Evolutionary conservation across 106 monocot species (phyloP).

Genomic region (Dendrobium chrysotoxum): DNA sequence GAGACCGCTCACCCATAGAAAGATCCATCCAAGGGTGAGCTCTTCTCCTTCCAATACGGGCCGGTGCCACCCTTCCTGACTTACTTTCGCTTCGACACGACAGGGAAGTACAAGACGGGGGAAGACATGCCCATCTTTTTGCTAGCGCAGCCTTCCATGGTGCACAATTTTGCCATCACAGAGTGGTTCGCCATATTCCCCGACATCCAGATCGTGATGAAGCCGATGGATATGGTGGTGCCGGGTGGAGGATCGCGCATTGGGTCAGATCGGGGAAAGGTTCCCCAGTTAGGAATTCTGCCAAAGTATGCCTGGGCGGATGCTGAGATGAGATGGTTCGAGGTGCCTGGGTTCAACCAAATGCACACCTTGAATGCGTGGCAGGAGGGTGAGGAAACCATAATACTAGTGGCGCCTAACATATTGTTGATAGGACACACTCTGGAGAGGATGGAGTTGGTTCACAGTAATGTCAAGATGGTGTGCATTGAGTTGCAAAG

Average conservation of each 20-base stretch:
- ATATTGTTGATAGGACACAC: slow-evolving; percentile 66
- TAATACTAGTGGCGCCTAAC: slow-evolving; percentile 78
- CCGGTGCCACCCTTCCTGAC: slow-evolving; percentile 55
- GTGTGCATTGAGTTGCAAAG: slow-evolving; percentile 54
- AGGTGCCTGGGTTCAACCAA: slow-evolving; percentile 81
- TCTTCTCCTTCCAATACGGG: slow-evolving; percentile 59
- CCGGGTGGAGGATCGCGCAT: slow-evolving; percentile 39
- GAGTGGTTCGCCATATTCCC: slow-evolving; percentile 47
- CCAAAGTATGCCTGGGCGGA: slow-evolving; percentile 60
- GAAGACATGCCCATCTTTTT: slow-evolving; percentile 73
- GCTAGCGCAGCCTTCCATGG: slow-evolving; percentile 42
- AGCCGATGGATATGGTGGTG: slow-evolving; percentile 58
- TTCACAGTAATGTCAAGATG: slow-evolving; percentile 68
- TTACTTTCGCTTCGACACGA: slow-evolving; percentile 55
- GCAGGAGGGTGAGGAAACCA: slow-evolving; percentile 52
- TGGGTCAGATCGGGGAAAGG: slow-evolving; percentile 41
- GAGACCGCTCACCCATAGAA: slow-evolving; percentile 67
- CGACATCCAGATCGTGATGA: slow-evolving; percentile 86
- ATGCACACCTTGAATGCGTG: slow-evolving; percentile 78
- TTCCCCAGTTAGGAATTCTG: slow-evolving; percentile 61
- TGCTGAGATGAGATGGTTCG: slow-evolving; percentile 75
- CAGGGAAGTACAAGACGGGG: slow-evolving; percentile 33
- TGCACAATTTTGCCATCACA: slow-evolving; percentile 91
- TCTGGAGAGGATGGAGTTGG: slow-evolving; percentile 42
- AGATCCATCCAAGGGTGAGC: slow-evolving; percentile 43